These are phyloP conservation scores for Ustilago vetiveriae DNA, from an alignment of 1,284 basidiomycete species.

Conservation along the genomic window DNA sequence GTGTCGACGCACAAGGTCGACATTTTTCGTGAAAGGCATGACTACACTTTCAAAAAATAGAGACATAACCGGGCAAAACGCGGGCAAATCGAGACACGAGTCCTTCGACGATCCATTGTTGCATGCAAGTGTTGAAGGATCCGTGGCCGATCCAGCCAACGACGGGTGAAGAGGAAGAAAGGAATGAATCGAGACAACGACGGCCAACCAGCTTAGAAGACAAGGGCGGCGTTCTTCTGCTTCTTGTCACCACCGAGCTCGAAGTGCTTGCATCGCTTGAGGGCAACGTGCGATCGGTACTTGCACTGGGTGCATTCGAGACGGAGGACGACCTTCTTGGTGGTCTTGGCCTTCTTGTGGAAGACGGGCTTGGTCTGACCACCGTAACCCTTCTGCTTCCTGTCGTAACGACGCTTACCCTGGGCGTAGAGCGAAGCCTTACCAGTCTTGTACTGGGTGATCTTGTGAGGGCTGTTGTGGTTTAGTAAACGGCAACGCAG, in stretches of 20 bases:
- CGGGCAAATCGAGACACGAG: not conserved
- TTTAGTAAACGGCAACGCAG: not conserved
- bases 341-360: constrained; percentile 92
- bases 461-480: constrained; percentile 64
- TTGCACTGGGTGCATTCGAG: constrained; percentile 98
- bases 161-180: constrained; percentile 1
- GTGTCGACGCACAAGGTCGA: constrained; percentile 8
- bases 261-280: constrained; percentile 99
- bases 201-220: constrained; percentile 71
- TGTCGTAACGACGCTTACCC: constrained; percentile 99
- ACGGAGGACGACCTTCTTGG: constrained; percentile 98
- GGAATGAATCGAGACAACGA: not conserved
- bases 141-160: constrained; percentile 1
- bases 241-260: constrained; percentile 99
- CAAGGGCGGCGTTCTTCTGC: constrained; percentile 93
- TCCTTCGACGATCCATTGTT: not conserved
- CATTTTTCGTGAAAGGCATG: constrained; percentile 22
- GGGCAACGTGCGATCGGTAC: constrained; percentile 78
- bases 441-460: constrained; percentile 68
- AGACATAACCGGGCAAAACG: not conserved
- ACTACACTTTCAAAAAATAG: constrained; percentile 13
- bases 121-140: constrained; percentile 1
- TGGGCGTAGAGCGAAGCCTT: constrained; percentile 74
- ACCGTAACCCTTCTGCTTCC: constrained; percentile 98
- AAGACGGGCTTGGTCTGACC: constrained; percentile 99